Evolutionary conservation across 2,329 filamentous ascomycete species (phyloP), one percentile per base, ranked within the genome.

Genomic region (Coniosporium tulheliwenetii): DNA sequence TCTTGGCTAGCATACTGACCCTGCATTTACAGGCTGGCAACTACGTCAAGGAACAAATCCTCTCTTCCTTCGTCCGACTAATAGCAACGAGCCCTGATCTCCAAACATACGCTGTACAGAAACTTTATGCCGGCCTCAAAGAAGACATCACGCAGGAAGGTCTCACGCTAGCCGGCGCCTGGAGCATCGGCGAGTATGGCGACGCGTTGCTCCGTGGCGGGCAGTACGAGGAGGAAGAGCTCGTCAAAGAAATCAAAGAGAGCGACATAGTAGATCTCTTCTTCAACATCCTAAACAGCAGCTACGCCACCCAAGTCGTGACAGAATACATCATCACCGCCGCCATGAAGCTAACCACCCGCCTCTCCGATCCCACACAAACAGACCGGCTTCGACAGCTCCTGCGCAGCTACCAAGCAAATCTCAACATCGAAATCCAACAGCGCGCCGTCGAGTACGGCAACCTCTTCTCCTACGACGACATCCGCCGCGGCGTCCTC

Each of bases 91-190:
- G 86, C 0, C 80, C 87, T 0, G 91, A 98, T 51, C 69, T 96
- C 33, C 91, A 98, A 60, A 94, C 87, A 0, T 98, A 98, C 56
- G 87, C 86, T 1, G 89, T 89, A 4, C 91, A 95, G 56, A 98
- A 96, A 60, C 70, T 98, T 5, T 98, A 95, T 58, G 70, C 79
- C 14, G 83, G 82, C 45, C 66, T 98, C 41, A 94, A 91, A 60
- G 91, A 93, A 49, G 91, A 98, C 52, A 95, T 98, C 51, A 95
- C 89, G 2, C 91, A 98, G 58, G 93, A 98, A 62, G 93, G 86
- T 47, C 66, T 98, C 47, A 95, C 86, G 8, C 74, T 96, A 46
- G 86, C 89, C 39, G 91, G 85, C 32, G 81, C 91, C 5, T 98
- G 91, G 91, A 93, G 91, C 41, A 94, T 98, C 58, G 91, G 93